These are phyloP conservation scores for Rhizomucor pusillus DNA, from an alignment of 371 early-diverging fungal genomes.

Conservation along the genomic window DNA sequence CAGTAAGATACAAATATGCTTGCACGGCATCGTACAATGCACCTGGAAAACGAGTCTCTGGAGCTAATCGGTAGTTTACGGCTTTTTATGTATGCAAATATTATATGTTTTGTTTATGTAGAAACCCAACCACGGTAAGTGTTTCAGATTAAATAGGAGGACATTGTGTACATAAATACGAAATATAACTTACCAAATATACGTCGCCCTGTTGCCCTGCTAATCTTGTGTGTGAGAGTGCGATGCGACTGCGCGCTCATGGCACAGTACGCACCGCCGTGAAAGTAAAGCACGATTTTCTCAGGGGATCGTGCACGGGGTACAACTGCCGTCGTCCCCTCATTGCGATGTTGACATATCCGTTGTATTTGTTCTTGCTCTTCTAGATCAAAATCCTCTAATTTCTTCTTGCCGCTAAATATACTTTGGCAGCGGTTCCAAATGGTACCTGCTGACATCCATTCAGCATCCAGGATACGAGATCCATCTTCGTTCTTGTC, in stretches of 20 bases:
- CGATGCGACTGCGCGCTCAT: constrained; percentile 63
- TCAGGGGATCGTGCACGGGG: constrained; percentile 22
- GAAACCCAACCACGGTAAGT: neutral
- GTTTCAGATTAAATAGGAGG: too few species aligned
- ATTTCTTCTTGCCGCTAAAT: constrained; percentile 1
- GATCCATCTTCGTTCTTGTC: constrained; percentile 22
- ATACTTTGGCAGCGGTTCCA: constrained; percentile 21
- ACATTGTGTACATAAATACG: neutral
- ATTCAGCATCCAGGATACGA: constrained; percentile 26
- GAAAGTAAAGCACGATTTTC: constrained; percentile 59
- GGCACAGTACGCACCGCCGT: constrained; percentile 67
- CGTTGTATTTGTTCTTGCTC: neutral
- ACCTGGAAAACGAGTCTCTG: constrained; percentile 76
- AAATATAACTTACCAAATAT: constrained; percentile 40
- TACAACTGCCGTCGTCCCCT: constrained; percentile 7
- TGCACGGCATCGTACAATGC: constrained; percentile 76
- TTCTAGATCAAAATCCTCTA: neutral
- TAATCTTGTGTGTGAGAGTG: constrained; percentile 53
- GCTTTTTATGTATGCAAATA: constrained; percentile 20
- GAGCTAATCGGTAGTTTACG: constrained; percentile 75
- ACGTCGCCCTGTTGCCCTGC: constrained; percentile 43
- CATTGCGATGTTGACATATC: constrained; percentile 1
- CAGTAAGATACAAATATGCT: constrained; percentile 65
- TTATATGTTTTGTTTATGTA: neutral
- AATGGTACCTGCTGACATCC: constrained; percentile 30